Evolutionary conservation across 2,329 filamentous ascomycete genomes (phyloP), one percentile per base, ranked within the genome.

Genomic region (Ophidiomyces ophidiicola): DNA sequence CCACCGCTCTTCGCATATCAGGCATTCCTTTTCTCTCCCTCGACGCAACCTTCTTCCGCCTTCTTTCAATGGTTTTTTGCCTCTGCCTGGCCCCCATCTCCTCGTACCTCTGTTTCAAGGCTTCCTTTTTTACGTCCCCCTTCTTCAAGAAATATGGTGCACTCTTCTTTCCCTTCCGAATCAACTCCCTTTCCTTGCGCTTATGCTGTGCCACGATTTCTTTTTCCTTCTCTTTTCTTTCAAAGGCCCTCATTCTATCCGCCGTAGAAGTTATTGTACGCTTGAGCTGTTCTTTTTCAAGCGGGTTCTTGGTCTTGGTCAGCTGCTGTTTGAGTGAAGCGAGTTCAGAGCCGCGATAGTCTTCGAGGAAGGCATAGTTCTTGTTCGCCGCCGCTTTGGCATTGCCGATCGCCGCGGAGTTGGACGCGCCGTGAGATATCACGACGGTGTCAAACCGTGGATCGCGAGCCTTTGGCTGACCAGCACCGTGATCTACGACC

Each of bases 81-180:
- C 86, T 74, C 62, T 94, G 79, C 58, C 78, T 80, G 56, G 81
- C 80, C 62, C 83, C 90, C 80, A 96, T 81, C 44, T 74, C 73
- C 51, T 79, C 73, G 61, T 82, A 94, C 57, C 80, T 76, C 52
- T 90, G 79, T 54, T 82, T 68, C 46, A 94, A 66, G 41, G 86
- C 69, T 60, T 80, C 69, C 69, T 88, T 85, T 78, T 90, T 93
- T 68, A 90, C 75, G 64, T 94, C 88, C 54, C 78, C 77, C 66
- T 79, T 80, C 74, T 98, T 98, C 52, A 96, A 67, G 62, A 84
- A 96, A 64, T 86, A 98, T 0, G 90, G 88, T 57, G 73, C 76
- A 36, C 54, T 57, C 54, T 67, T 67, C 75, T 94, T 94, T 45
- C 90, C 90, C 64, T 92, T 75, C 52, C 77, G 77, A 36, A 96